These are phyloP conservation scores for Blastocystis hominis DNA, from an alignment of 352 stramenopile genomes.

Conservation along the genomic window DNA sequence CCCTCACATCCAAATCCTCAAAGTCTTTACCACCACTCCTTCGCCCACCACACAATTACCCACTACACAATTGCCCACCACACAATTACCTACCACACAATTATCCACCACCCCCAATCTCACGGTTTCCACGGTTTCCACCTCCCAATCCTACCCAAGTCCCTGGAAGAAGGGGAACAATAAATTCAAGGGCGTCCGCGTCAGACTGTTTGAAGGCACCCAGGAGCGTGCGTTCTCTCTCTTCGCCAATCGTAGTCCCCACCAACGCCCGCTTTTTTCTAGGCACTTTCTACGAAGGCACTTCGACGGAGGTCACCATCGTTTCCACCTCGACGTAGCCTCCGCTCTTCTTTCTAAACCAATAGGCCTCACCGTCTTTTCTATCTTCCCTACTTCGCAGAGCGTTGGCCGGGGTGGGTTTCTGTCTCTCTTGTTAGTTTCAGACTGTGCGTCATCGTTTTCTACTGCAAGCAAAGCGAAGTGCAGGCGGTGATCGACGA, in stretches of 20 bases:
- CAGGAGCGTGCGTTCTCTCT: background rate
- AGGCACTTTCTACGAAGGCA: slow-evolving; percentile 24
- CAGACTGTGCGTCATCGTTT: background rate
- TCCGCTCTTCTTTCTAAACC: background rate
- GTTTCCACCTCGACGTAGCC: slow-evolving; percentile 3
- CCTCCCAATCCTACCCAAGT: background rate
- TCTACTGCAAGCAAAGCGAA: background rate
- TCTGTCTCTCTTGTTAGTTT: background rate
- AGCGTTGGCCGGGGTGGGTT: background rate
- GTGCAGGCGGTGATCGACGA: background rate
- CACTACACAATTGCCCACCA: background rate
- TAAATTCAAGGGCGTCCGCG: background rate
- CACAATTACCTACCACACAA: background rate
- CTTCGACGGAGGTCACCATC: slow-evolving; percentile 2
- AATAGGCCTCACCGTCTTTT: slow-evolving; percentile 2
- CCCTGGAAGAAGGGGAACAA: background rate
- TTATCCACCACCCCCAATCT: background rate
- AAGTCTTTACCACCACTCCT: background rate
- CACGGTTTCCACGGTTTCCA: background rate
- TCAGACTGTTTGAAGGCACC: background rate
- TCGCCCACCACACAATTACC: background rate
- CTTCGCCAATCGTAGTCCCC: background rate
- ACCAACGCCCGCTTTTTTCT: background rate
- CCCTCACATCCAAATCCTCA: background rate
- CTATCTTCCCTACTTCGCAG: background rate